Percentiles rank a stretch among this genome's conserved stretches.
Conservation (phyloP, 306 rosid genomes). For the Quillaja saponaria region DNA sequence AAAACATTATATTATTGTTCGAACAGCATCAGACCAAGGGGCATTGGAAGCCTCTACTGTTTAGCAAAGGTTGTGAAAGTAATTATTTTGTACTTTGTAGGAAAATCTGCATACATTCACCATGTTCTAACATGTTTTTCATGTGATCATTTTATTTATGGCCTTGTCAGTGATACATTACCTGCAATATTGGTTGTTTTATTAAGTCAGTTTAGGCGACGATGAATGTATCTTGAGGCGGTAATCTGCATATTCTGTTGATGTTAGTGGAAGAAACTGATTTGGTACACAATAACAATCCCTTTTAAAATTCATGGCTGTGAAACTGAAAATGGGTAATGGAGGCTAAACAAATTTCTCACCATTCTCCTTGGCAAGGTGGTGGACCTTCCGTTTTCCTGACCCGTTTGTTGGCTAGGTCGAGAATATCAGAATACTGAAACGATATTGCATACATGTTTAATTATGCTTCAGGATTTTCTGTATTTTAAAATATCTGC, state of each 20-base stretch:
- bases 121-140: too few species aligned
- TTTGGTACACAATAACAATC: background rate
- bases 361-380: background rate
- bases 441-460: background rate
- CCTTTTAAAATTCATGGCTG: background rate
- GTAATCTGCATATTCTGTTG: too few species aligned
- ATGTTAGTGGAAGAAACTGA: too few species aligned
- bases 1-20: conserved; percentile 21
- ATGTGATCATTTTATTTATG: too few species aligned
- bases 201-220: background rate
- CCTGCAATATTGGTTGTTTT: background rate
- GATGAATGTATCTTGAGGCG: too few species aligned
- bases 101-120: background rate
- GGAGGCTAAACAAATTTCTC: background rate
- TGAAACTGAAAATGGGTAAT: background rate
- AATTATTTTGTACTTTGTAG: background rate
- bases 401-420: too few species aligned
- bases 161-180: background rate
- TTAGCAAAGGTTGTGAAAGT: conserved; percentile 12
- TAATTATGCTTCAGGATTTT: background rate
- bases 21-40: conserved; percentile 17
- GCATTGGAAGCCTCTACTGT: conserved; percentile 6
- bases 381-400: background rate
- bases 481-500: background rate
- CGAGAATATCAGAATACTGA: too few species aligned